phyloP scores from a whole-genome alignment of 371 early-diverging fungal species.

The Neoconidiobolus thromboides region DNA sequence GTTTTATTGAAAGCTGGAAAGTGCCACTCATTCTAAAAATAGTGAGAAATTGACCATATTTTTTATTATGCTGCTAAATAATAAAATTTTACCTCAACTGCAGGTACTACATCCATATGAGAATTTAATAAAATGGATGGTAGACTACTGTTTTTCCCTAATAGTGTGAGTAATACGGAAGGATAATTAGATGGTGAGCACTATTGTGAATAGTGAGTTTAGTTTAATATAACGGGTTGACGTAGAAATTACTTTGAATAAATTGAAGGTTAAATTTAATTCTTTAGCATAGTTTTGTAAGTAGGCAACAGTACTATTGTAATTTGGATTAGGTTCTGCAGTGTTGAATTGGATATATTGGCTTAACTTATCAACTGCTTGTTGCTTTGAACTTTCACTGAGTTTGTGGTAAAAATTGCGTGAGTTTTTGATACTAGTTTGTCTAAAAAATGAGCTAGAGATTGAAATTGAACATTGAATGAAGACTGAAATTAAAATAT shows the following conservation, averaged over 20 bases:
- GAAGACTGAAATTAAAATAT: no score
- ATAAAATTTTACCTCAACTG: conserved; percentile 20
- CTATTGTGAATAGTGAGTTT: neutral
- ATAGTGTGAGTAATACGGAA: conserved; percentile 34
- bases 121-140: conserved; percentile 50
- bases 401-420: no score
- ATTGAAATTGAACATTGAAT: no score
- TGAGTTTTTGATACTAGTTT: no score
- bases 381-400: no score
- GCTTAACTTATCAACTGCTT: no score
- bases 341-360: no score
- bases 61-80: no score
- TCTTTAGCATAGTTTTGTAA: conserved; percentile 39
- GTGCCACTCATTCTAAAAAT: conserved; percentile 32
- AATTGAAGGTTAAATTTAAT: conserved; percentile 27
- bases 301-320: conserved; percentile 27
- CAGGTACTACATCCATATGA: conserved; percentile 74
- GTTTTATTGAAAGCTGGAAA: conserved; percentile 48
- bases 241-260: conserved; percentile 20
- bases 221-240: neutral
- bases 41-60: neutral
- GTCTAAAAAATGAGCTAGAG: no score
- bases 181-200: conserved; percentile 26
- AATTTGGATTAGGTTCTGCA: conserved; percentile 29
- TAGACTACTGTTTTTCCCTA: conserved; percentile 24